Base-by-base conservation (phyloP, 768 basidiomycete genomes). In the Auricularia cornea region DNA sequence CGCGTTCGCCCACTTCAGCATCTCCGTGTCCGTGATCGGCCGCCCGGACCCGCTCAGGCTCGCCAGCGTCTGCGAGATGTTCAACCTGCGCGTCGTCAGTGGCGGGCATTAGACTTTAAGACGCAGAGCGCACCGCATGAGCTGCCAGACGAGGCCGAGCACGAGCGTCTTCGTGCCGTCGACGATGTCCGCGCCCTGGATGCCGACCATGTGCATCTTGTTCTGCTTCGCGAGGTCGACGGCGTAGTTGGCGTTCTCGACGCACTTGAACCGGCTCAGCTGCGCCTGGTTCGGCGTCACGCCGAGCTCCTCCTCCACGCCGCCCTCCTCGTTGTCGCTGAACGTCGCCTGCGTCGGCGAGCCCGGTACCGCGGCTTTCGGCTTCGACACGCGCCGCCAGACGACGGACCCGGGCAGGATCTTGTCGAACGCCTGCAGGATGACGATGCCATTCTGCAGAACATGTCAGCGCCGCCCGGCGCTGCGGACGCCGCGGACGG, bases 361-460 rank as follows among this genome's bases (percentile, higher is more conserved):
- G 74, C 74, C 10, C 78, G 62, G 77, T 23, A 76, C 78, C 38
- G 87, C 88, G 44, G 77, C 86, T 71, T 89, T 93, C 18, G 94
- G 94, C 76, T 95, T 97, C 62, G 90, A 90, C n/a, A 98, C 95
- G 11, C 96, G 83, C 52, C 94, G 84, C 97, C 96, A 98, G 64
- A 93, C 80, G 61, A 99, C 97, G 26, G 85, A 88, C 6, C 94
- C 94, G 0, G 96, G 97, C 3, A 89, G 75, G 70, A 98, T 85
- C 79, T 93, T 98, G 78, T 99, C 96, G 71, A 97, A 98, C 16
- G 95, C 95, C 77, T 98, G 94, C 3, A 98, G 82, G 63, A 99
- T 90, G 69, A 93, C 73, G 63, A 93, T 74, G 1, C 97, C 97
- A 72, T 98, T 78, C 77, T 78, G 23, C 14, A n/a, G 48, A 20